Evolutionary conservation across 2,329 filamentous ascomycete genomes (phyloP), one percentile per base, ranked within the genome.

Genomic region (Aspergillus awamori): DNA sequence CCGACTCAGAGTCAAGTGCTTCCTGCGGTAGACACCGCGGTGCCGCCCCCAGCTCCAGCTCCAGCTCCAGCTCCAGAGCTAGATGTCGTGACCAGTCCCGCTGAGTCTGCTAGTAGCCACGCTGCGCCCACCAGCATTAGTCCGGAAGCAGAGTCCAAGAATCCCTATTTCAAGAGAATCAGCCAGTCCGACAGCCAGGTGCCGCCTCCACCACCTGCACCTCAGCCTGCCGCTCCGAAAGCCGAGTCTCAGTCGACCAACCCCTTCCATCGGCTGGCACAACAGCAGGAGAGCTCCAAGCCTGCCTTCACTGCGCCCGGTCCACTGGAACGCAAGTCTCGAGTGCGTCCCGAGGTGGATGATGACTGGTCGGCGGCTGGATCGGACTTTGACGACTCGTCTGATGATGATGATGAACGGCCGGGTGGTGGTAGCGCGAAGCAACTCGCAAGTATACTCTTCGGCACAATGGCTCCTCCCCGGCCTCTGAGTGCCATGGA

Each of bases 391-490:
- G 90, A 92, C 56, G 88, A 87, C 0, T 87, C 86, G 4, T 86
- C 87, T 51, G 86, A 88, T n/a, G 85, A 86, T 38, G 89, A 94
- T 59, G 91, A 93, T 59, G 90, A 93, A 57, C 86, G 89, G 8
- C 89, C 91, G 17, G 90, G 90, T 54, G 92, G 92, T 58, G 88
- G 90, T 61, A 92, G 87, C 68, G 95, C 95, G 53, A 95, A 96
- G 63, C 92, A 97, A 69, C 86, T 99, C 39, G 95, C 95, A 15
- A 96, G 92, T 6, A 95, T 97, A 63, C 84, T 99, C 20, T 99
- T 99, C 74, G 94, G 95, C 61, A 97, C 93, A 55, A 98, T 99
- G 93, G 94, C 87, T 8, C 94, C 95, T 41, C 94, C 95, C 13
- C 88, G 94, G 55, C 93, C 94, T 30, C 79, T 97, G 48, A 96